phyloP scores from a whole-genome alignment of 257 asterid species.

The Verbascum thapsus region DNA sequence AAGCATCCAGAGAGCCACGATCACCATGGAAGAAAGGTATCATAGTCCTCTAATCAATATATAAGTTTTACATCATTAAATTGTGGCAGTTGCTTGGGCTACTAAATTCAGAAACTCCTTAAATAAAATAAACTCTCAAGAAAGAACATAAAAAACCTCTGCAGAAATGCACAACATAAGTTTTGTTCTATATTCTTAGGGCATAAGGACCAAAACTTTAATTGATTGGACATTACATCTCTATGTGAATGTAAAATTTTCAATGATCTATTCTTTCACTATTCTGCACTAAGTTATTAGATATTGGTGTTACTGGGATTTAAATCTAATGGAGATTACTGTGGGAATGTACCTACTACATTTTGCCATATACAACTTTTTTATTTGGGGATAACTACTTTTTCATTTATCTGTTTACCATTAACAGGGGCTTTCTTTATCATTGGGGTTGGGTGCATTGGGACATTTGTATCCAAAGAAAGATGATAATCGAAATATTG shows the following conservation, averaged over 20 bases:
- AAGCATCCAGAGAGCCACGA: conserved; percentile 37
- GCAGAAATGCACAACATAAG: neutral
- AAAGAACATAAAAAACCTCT: neutral
- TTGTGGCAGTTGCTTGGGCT: neutral
- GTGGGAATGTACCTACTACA: conserved; percentile 56
- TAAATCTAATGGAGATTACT: conserved; percentile 46
- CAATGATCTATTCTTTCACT: neutral
- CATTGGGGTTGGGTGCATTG: conserved; percentile 48
- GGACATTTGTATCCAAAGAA: conserved; percentile 50
- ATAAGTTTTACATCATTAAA: neutral
- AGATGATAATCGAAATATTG: neutral
- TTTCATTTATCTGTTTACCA: conserved; percentile 51
- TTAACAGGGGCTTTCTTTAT: conserved; percentile 57
- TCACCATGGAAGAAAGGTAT: conserved; percentile 49
- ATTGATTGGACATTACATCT: too few relatives aligned
- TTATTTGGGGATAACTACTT: conserved; percentile 45
- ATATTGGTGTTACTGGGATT: conserved; percentile 36
- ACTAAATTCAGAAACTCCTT: neutral
- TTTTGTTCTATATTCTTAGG: neutral
- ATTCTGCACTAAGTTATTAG: conserved; percentile 20
- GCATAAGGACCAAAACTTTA: too few relatives aligned
- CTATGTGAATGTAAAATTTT: neutral
- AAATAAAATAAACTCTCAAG: neutral
- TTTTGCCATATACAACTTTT: conserved; percentile 57
- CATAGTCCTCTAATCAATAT: neutral